A percentile compares a stretch with the other conserved stretches of the same genome.
phyloP scores from a whole-genome alignment of 73 alveolate species.

The Paramecium caudatum region DNA sequence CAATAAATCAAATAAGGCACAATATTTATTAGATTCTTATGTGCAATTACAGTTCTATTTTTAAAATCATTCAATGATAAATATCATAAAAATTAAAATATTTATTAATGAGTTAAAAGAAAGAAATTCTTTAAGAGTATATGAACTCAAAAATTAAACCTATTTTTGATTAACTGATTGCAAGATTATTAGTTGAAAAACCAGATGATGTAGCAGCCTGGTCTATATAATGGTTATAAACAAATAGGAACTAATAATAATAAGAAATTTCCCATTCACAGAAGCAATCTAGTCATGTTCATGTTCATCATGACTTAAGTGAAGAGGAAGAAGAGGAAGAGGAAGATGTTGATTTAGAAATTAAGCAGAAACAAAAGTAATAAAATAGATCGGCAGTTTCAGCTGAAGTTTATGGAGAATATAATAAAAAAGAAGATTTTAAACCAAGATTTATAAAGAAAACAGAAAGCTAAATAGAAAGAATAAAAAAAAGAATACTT shows the following conservation, averaged over 20 bases:
- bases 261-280: no score
- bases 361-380: conserved; percentile 57
- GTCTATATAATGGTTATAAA: conserved; percentile 49
- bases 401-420: conserved; percentile 95
- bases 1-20: not conserved
- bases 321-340: conserved; percentile 76
- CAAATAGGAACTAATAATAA: no score
- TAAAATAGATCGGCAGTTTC: conserved; percentile 83
- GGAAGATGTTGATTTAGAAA: conserved; percentile 62
- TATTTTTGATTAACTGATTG: conserved; percentile 53
- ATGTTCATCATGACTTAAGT: conserved; percentile 50
- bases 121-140: conserved; percentile 47
- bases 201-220: conserved; percentile 69
- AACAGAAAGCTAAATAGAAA: conserved; percentile 79
- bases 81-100: not conserved
- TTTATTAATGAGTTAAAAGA: conserved; percentile 24
- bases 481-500: conserved; percentile 85
- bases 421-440: conserved; percentile 87
- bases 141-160: conserved; percentile 63
- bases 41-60: not conserved
- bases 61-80: no score
- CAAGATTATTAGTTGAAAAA: conserved; percentile 22
- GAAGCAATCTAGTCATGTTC: no score
- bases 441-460: conserved; percentile 83
- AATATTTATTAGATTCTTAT: not conserved